Evolutionary conservation across 306 rosid species (phyloP), one percentile per base, ranked within the genome.

Genomic region (Gastrolobium villosum): DNA sequence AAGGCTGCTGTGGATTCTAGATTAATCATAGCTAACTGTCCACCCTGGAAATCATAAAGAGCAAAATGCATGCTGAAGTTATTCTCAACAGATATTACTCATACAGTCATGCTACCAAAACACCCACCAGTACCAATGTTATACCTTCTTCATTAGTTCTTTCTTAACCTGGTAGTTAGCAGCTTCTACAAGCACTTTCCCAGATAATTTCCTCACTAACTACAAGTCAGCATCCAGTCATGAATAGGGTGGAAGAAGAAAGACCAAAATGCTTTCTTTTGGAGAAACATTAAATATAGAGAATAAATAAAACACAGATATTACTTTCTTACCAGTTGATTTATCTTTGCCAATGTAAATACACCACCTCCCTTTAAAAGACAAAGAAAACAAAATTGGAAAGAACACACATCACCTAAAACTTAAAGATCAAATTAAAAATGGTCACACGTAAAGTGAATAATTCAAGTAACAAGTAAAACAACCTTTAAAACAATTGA

Each of bases 141-240:
- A 56, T 82, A 92, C 99, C 97, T 89, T 94, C 86, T 80, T 91
- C 31, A 92, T 65, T 59, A 95, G 75, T 83, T 92, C 99, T 86
- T 84, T 92, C 87, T 84, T 92, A 14, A 92, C 85, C 88, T 91
- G 97, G 86, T 91, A 91, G 82, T 95, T 91, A 61, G 97, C 98
- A 71, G 92, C 99, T 92, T 95, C 98, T 74, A 50, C 66, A 66
- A 88, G 83, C 82, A 92, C 72, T 84, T 85, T 95, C 79, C 99
- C 97, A 43, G 97, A 91, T 82, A 92, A 88, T 73, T 83, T 91
- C 82, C 84, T 82, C 15, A 87, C 84, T 54, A 95, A 71, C 99
- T 95, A 68, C 83, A 86, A 79, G 74, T 56, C 26, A 74, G 82
- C 76, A 72, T 72, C 56, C 65, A 65, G 74, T 76, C 64, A 73